Percentiles rank a stretch among this genome's conserved stretches.
Conservation (phyloP, 2,329 filamentous ascomycete genomes). For the Trichoderma sp. region DNA sequence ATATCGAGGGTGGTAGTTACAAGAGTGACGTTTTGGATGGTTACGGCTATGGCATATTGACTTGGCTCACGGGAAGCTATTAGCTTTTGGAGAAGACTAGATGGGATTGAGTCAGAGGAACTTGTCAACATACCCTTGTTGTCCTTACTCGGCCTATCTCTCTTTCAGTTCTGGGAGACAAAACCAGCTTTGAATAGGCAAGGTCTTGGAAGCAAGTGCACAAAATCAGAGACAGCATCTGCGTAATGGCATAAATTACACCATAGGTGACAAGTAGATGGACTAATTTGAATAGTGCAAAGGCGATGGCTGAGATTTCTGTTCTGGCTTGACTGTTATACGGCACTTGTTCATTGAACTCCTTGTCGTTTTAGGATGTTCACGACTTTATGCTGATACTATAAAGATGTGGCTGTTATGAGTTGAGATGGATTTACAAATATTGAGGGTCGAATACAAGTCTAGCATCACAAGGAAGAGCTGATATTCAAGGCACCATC, state of each 20-base stretch:
- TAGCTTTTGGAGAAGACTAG: no score
- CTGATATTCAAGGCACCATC: background rate
- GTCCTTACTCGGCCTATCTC: background rate
- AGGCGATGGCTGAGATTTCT: background rate
- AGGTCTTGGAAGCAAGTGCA: background rate
- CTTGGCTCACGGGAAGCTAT: no score
- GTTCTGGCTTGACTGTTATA: constrained; percentile 4
- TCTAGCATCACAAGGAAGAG: background rate
- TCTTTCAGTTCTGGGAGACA: no score
- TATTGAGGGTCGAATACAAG: background rate
- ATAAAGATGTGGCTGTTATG: background rate
- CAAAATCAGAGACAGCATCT: background rate
- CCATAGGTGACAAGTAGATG: background rate
- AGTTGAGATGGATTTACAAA: background rate
- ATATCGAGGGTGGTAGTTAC: no score
- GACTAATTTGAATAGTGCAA: background rate
- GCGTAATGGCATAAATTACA: background rate
- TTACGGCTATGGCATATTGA: no score
- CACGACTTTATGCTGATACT: constrained; percentile 7
- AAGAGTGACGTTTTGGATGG: no score
- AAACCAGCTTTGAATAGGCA: background rate
- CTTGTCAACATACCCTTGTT: background rate
- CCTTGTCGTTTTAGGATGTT: background rate
- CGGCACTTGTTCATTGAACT: no score
- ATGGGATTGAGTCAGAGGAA: no score